A percentile compares a stretch with the other conserved stretches of the same genome.
Conservation (phyloP, 2,329 filamentous ascomycete genomes). For the Colletotrichum salicis region DNA sequence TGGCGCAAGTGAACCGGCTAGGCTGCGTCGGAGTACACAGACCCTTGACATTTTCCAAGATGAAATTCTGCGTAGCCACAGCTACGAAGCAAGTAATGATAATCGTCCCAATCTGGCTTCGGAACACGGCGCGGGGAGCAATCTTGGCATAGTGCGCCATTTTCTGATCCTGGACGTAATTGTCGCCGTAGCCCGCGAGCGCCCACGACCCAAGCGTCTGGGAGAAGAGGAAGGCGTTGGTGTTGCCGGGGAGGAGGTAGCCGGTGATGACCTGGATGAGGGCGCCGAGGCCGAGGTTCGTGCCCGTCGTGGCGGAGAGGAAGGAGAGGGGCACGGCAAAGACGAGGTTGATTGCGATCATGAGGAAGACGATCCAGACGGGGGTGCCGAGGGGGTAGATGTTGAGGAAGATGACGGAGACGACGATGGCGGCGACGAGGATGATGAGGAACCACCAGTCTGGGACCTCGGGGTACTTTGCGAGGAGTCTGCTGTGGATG, state of each 20-base stretch:
- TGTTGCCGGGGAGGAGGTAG: constrained; percentile 53
- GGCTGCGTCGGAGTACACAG: constrained; percentile 44
- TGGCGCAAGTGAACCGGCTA: constrained; percentile 46
- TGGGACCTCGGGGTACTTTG: constrained; percentile 56
- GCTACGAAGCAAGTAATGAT: constrained; percentile 50
- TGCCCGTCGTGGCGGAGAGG: constrained; percentile 56
- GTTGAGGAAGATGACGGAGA: constrained; percentile 46
- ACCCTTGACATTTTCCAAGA: constrained; percentile 50
- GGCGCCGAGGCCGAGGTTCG: constrained; percentile 53
- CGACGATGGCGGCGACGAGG: constrained; percentile 46
- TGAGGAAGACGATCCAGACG: constrained; percentile 44
- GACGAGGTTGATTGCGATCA: constrained; percentile 50
- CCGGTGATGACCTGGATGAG: constrained; percentile 56
- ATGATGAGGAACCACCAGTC: constrained; percentile 61
- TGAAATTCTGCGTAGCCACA: constrained; percentile 55
- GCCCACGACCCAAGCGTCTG: constrained; percentile 40
- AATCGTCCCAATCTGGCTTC: constrained; percentile 56
- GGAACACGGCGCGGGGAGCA: constrained; percentile 47
- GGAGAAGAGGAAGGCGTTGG: constrained; percentile 42
- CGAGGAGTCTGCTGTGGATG: constrained; percentile 55
- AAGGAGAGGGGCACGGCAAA: constrained; percentile 56
- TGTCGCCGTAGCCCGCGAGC: constrained; percentile 54
- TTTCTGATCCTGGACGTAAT: constrained; percentile 49
- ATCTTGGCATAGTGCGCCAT: constrained; percentile 48
- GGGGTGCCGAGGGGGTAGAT: constrained; percentile 44